Evolutionary conservation across 805 yeast species (phyloP), one percentile per base, ranked within the genome.

Genomic region (Myxozyma sirexii): DNA sequence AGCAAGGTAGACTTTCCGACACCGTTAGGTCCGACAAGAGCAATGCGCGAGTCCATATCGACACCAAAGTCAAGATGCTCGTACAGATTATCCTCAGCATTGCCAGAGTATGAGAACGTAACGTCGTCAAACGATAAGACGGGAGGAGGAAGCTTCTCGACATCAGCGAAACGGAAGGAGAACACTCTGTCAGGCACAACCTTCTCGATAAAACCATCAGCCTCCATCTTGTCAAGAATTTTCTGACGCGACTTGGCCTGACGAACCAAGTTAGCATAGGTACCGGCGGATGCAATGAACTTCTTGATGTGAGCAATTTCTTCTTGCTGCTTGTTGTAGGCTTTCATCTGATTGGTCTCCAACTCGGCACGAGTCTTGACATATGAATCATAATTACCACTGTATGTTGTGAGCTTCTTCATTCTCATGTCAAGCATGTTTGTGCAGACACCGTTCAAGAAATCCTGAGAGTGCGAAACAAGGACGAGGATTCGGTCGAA

Each of bases 161-260:
- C 96, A 41, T 86, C 91, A 54, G 97, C 90, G 84, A 94, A 94
- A 71, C 88, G 83, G 85, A 94, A 94, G 1, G 94, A 84, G 76
- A 94, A 94, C 27, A 92, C 97, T 79, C 84, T 90, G 77, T 94
- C 99, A 54, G 88, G 87, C 59, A 84, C 91, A 69, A 94, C 99
- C 56, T 96, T 87, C 79, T 89, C 89, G 72, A 94, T 88, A 21
- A 77, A 69, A 73, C 99, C 99, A 75, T 94, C 99, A 69, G 99
- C 98, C 80, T 94, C 99, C 99, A 94, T 94, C 87, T 94, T 94
- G 80, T 94, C 99, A 76, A 94, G 82, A 75, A 94, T 94, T 87
- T 94, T 94, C 83, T 94, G 99, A 80, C 98, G 90, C 35, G 99
- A 94, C 79, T 94, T 94, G 67, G 99, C 99, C 80, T 94, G 99